These are phyloP conservation scores for Dichomitus squalens DNA, from an alignment of 1,284 basidiomycete genomes.

Conservation along the genomic window DNA sequence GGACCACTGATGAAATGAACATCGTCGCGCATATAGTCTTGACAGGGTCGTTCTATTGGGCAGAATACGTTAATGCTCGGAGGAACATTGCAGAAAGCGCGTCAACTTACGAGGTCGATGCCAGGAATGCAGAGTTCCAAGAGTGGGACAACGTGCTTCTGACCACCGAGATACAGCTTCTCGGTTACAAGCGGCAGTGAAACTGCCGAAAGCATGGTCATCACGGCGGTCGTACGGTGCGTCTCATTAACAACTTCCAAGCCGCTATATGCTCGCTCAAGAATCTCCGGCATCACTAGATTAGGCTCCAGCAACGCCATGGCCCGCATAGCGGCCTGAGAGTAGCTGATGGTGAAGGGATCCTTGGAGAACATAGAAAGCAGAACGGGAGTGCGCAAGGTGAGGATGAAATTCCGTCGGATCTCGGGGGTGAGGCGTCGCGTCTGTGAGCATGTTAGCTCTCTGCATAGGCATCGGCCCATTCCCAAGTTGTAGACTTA, in stretches of 20 bases:
- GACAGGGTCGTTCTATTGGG: conserved; percentile 80
- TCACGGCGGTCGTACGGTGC: conserved; percentile 88
- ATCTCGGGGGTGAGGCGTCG: conserved; percentile 84
- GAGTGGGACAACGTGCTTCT: conserved; percentile 87
- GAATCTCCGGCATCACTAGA: conserved; percentile 88
- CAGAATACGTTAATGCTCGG: not conserved
- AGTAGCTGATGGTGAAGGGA: conserved; percentile 62
- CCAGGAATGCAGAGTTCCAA: conserved; percentile 91
- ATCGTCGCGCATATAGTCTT: conserved; percentile 87
- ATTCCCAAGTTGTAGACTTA: conserved; percentile 30
- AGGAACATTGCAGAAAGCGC: conserved; percentile 1
- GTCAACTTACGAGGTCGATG: conserved; percentile 71
- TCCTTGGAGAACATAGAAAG: conserved; percentile 97
- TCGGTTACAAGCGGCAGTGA: conserved; percentile 81
- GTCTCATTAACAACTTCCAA: conserved; percentile 96
- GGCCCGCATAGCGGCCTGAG: conserved; percentile 72
- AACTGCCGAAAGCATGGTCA: conserved; percentile 86
- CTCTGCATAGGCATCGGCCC: not conserved
- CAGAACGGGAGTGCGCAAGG: conserved; percentile 86
- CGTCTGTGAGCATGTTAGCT: conserved; percentile 39
- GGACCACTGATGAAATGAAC: conserved; percentile 78
- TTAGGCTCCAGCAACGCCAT: conserved; percentile 85
- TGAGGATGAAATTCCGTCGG: conserved; percentile 81
- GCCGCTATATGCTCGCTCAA: conserved; percentile 91
- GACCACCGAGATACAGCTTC: conserved; percentile 80